Evolutionary conservation across 225 moss, liverwort and hornwort genomes (phyloP).

Genomic region (Rhytidiadelphus loreus): DNA sequence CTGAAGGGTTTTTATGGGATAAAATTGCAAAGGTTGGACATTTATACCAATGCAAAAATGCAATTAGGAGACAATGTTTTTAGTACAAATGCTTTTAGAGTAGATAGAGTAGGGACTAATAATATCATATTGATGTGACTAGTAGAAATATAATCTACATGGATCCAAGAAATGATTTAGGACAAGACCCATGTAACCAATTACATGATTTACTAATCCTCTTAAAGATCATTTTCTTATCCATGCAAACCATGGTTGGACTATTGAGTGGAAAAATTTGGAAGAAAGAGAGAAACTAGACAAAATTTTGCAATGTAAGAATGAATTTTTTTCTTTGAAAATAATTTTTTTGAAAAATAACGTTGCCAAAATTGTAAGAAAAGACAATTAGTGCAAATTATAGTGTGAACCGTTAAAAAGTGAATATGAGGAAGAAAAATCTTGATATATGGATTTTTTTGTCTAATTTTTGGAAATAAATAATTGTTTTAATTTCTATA

Average conservation of each 20-base stretch:
- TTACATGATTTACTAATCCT: rapidly evolving
- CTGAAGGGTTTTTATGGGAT: rapidly evolving
- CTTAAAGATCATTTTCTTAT: too few species aligned
- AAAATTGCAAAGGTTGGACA: neutral
- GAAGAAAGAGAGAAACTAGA: neutral
- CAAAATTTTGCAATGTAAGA: neutral
- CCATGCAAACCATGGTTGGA: rapidly evolving
- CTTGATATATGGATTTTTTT: neutral
- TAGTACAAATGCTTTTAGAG: neutral
- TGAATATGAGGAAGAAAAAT: too few species aligned
- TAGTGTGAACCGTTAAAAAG: neutral
- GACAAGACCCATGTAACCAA: rapidly evolving
- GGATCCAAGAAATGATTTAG: neutral
- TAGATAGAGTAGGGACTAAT: neutral
- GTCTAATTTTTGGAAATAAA: neutral
- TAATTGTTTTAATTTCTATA: neutral
- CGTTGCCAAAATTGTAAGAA: neutral
- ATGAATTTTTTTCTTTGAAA: too few species aligned
- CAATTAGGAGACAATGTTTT: neutral
- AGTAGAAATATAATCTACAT: too few species aligned
- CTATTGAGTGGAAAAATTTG: neutral
- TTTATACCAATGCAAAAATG: neutral
- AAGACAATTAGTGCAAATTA: neutral
- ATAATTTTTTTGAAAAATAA: neutral
- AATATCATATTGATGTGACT: neutral